Base-by-base conservation (phyloP, 1,284 basidiomycete genomes). In the Taiwanofungus camphoratus region DNA sequence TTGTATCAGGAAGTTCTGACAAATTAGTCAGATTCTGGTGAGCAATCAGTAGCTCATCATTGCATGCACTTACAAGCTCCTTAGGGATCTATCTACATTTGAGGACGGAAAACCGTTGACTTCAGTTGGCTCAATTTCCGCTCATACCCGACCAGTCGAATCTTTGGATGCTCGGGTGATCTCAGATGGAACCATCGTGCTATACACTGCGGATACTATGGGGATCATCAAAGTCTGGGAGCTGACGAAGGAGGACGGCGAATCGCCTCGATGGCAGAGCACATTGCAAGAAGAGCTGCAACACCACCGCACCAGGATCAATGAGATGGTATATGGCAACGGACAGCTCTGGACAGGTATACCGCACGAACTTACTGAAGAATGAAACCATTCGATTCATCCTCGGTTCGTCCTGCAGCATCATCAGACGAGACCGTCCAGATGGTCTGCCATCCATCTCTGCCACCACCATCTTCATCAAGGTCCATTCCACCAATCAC, bases 1-100 rank as follows among this genome's bases (percentile, higher is more conserved):
- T 98, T 20, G 69, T 94, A 6, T 94, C 93, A 0, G 88, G 88
- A 13, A 83, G 92, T 18, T 96, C 94, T 5, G 95, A 99, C 64
- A 92, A 93, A 55, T 79, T 84, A 12, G 71, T 94, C 35, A 79
- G 92, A 46, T 71, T 97, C 48, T 97, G 94, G 93, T 92, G 51
- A 36, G 64, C 49, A 37, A 22, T 36, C 27, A 22, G n/a, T 22
- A 41, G 4, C 16, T 39, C 9, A 42, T 21, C 18, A 4, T 13
- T 29, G 36, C 18, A 29, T 36, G 13, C 16, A 27, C 31, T 43
- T 12, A 30, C 15, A 9, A 4, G 27, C 18, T 12, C 9, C 36
- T 26, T 48, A 89, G 86, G 87, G 81, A 87, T 55, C 61, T 80
- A 20, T 74, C 75, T 12, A 59, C 65, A 24, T 63, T 68, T 3